phyloP scores from a whole-genome alignment of 2,329 filamentous ascomycete species.

The Trichophyton simii region DNA sequence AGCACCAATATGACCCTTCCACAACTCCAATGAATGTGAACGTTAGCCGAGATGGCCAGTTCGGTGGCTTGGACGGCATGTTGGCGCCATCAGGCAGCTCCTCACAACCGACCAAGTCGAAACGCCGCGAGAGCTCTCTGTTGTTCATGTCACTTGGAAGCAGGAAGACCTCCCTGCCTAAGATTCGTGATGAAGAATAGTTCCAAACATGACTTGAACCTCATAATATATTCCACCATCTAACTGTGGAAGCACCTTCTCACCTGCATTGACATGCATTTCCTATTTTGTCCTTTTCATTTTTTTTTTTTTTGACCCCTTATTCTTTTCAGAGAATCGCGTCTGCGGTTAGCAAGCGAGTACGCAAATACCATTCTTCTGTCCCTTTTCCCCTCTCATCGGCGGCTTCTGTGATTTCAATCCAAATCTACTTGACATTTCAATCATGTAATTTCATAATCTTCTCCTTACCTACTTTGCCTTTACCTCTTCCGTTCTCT shows the following conservation, averaged over 20 bases:
- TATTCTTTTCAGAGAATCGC: neutral
- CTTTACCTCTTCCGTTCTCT: neutral
- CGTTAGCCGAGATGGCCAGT: slow-evolving; percentile 7
- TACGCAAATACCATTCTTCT: neutral
- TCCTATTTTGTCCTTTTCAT: neutral
- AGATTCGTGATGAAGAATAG: slow-evolving; percentile 16
- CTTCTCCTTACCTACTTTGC: neutral
- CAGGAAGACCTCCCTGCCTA: slow-evolving; percentile 18
- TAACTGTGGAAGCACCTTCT: neutral
- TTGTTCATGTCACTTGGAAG: slow-evolving; percentile 32
- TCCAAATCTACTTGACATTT: neutral
- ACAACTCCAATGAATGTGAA: neutral
- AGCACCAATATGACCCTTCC: slow-evolving; percentile 1
- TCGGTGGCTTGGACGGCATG: slow-evolving; percentile 29
- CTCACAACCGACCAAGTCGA: slow-evolving; percentile 26
- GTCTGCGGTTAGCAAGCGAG: neutral
- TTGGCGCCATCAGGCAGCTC: slow-evolving; percentile 22
- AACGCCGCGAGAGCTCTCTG: slow-evolving; percentile 38
- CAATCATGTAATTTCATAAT: slow-evolving; percentile 1
- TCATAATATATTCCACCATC: neutral
- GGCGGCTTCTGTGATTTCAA: neutral
- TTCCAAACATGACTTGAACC: neutral
- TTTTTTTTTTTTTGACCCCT: neutral
- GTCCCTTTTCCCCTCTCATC: neutral
- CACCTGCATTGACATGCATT: neutral